phyloP scores from a whole-genome alignment of 345 rosid species.

The Iberis pinnata region DNA sequence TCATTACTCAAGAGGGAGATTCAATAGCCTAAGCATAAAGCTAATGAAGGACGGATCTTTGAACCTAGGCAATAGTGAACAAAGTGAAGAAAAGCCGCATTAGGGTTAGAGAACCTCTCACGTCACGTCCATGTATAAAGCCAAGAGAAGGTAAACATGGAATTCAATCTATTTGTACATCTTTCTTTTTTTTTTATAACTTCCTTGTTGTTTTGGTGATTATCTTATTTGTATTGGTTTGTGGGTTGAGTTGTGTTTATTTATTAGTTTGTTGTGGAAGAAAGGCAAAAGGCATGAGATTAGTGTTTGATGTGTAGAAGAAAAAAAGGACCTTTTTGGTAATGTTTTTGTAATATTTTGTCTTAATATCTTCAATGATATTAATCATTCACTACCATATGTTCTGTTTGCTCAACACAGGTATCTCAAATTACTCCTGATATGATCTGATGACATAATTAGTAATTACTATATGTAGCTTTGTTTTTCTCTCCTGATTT shows the following conservation, averaged over 20 bases:
- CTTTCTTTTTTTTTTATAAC: conserved; percentile 8
- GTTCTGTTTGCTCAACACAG: neutral
- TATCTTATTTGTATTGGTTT: conserved; percentile 16
- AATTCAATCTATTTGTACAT: conserved; percentile 26
- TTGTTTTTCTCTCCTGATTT: too few species aligned
- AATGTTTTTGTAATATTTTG: conserved; percentile 21
- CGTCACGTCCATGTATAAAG: conserved; percentile 8
- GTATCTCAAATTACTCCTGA: neutral
- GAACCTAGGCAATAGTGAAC: conserved; percentile 56
- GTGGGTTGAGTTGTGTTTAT: conserved; percentile 25
- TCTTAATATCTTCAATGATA: conserved; percentile 11
- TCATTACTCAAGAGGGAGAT: conserved; percentile 99
- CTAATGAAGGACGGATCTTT: conserved; percentile 96
- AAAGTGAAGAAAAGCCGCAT: conserved; percentile 16
- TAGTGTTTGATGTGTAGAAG: conserved; percentile 28
- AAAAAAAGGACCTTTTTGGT: conserved; percentile 20
- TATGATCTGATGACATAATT: too few species aligned
- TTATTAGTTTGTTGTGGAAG: conserved; percentile 28
- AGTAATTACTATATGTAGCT: too few species aligned
- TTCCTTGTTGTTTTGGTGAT: conserved; percentile 16
- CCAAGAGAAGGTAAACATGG: conserved; percentile 25
- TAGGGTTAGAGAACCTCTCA: conserved; percentile 22
- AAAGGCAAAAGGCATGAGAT: conserved; percentile 18
- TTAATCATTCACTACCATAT: conserved; percentile 3
- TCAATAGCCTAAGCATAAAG: conserved; percentile 94